Evolutionary conservation across 1,284 basidiomycete genomes (phyloP).

Genomic region (Apiotrichum domesticum): DNA sequence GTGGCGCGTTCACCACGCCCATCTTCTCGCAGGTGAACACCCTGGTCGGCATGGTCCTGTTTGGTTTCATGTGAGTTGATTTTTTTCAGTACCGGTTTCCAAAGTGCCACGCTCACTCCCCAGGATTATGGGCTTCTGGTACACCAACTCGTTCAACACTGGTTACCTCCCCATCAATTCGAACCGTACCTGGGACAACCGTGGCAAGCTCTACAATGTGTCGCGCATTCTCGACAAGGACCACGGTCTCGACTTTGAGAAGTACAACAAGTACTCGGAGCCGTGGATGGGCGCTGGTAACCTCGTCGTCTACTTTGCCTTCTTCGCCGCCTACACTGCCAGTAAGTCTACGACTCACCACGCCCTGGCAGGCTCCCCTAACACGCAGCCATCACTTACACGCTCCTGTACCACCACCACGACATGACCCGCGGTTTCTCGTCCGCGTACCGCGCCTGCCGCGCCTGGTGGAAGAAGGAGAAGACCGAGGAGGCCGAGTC

Average conservation of each 20-base stretch:
- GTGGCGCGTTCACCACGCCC: neutral
- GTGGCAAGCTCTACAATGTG: constrained; percentile 50
- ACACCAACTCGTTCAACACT: constrained; percentile 10
- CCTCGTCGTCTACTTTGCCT: constrained; percentile 22
- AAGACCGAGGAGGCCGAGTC: constrained; percentile 47
- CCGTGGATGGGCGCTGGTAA: constrained; percentile 27
- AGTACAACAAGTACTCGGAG: constrained; percentile 28
- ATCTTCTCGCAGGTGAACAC: neutral
- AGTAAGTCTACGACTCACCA: neutral
- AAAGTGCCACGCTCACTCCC: too few relatives aligned
- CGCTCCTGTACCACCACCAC: constrained; percentile 72
- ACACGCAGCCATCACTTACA: neutral
- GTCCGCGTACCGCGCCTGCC: neutral
- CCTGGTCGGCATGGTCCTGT: constrained; percentile 32
- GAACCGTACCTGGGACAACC: constrained; percentile 26
- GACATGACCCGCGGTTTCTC: constrained; percentile 52
- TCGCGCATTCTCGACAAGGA: constrained; percentile 14
- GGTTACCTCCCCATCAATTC: constrained; percentile 16
- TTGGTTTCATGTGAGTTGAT: constrained; percentile 24
- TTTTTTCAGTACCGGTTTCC: constrained; percentile 3
- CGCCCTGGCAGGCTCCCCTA: too few relatives aligned
- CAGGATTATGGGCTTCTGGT: constrained; percentile 16
- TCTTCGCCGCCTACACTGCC: constrained; percentile 28
- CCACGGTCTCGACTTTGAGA: constrained; percentile 11
- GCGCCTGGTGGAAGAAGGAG: neutral